Evolutionary conservation across 2,329 filamentous ascomycete species (phyloP).

Genomic region (Penicillium sumatraense): DNA sequence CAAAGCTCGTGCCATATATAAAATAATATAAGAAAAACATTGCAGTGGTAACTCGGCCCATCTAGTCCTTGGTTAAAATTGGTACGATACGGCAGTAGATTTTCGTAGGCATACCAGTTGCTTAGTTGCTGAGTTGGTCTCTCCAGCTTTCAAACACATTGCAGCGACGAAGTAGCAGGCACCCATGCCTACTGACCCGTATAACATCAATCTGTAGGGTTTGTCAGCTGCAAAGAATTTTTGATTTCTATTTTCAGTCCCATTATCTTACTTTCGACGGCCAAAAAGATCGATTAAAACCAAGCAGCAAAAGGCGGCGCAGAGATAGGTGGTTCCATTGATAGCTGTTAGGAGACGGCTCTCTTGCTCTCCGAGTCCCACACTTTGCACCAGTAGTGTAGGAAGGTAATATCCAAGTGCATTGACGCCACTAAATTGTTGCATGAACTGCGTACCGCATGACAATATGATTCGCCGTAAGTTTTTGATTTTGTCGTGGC

Average conservation of each 20-base stretch:
- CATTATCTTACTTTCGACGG: conserved; percentile 11
- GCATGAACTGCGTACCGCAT: conserved; percentile 53
- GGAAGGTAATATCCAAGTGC: conserved; percentile 16
- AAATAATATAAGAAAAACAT: conserved; percentile 22
- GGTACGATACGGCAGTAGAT: not conserved
- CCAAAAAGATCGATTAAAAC: conserved; percentile 23
- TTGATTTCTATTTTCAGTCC: too few species aligned
- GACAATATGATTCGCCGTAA: conserved; percentile 49
- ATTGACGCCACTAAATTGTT: conserved; percentile 43
- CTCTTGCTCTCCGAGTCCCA: conserved; percentile 14
- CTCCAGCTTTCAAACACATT: not conserved
- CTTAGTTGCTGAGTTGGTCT: not conserved
- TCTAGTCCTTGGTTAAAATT: not conserved
- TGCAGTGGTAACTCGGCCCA: conserved; percentile 7
- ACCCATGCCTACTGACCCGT: conserved; percentile 18
- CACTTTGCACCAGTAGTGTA: conserved; percentile 13
- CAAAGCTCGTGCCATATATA: conserved; percentile 20
- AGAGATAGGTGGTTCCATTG: conserved; percentile 19
- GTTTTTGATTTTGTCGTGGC: conserved; percentile 50
- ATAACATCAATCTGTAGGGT: conserved; percentile 14
- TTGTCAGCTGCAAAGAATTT: not conserved
- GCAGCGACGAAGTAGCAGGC: conserved; percentile 16
- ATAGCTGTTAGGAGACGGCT: conserved; percentile 17
- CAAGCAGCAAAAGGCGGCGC: conserved; percentile 14
- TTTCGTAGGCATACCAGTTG: not conserved